Evolutionary conservation across 177 flowering plant genomes (phyloP).

Genomic region (Vitis hybrid): DNA sequence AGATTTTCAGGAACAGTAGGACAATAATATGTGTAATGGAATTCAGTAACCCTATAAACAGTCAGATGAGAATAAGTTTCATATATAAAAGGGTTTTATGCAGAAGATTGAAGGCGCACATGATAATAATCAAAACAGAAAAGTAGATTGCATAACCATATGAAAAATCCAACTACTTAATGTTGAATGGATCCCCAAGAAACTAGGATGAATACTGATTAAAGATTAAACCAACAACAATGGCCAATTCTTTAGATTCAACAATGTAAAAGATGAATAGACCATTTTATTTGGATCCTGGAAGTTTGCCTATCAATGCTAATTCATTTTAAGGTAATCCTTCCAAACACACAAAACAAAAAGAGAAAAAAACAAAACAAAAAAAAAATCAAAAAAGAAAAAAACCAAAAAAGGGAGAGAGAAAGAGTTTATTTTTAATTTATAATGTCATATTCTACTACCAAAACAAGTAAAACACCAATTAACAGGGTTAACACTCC

Average conservation of each 20-base stretch:
- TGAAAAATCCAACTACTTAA: background rate
- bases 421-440: too few species aligned
- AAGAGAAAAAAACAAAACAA: too few species aligned
- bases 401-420: too few species aligned
- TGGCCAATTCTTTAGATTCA: background rate
- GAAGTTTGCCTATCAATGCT: too few species aligned
- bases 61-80: background rate
- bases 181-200: background rate
- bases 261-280: background rate
- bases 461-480: too few species aligned
- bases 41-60: background rate
- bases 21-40: background rate
- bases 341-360: background rate
- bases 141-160: background rate
- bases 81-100: background rate
- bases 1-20: background rate
- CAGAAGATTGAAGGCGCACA: background rate
- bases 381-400: too few species aligned
- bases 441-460: too few species aligned
- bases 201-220: background rate
- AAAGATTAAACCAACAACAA: background rate
- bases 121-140: background rate
- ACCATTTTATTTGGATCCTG: background rate
- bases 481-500: too few species aligned
- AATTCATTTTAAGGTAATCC: background rate